Evolutionary conservation across 148 eudicot genomes (phyloP).

Genomic region (Drosera capensis): DNA sequence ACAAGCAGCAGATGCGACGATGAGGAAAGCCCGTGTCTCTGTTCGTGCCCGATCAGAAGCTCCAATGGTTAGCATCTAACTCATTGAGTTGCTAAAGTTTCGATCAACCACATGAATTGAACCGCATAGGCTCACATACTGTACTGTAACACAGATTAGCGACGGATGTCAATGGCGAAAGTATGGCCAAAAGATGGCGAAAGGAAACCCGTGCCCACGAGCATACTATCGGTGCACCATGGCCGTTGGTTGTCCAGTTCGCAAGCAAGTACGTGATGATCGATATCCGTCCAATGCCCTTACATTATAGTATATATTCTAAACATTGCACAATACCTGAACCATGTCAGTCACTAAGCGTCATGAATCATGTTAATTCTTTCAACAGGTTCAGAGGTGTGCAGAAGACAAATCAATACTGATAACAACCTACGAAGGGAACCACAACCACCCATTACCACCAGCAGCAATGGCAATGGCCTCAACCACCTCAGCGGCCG

Average conservation of each 20-base stretch:
- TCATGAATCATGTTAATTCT: background rate
- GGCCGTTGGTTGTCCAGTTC: slow-evolving; percentile 45
- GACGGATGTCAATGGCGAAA: slow-evolving; percentile 74
- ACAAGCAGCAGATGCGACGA: slow-evolving; percentile 26
- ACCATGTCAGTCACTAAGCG: too few species aligned
- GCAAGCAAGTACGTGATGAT: slow-evolving; percentile 44
- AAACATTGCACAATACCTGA: too few species aligned
- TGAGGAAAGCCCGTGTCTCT: slow-evolving; percentile 37
- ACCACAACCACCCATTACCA: slow-evolving; percentile 31
- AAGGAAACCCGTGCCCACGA: slow-evolving; percentile 57
- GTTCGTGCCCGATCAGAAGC: slow-evolving; percentile 48
- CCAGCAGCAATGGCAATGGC: slow-evolving; percentile 26
- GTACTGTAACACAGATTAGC: slow-evolving; percentile 18
- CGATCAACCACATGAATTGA: too few species aligned
- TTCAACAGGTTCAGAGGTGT: slow-evolving; percentile 28
- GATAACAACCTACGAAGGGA: slow-evolving; percentile 30
- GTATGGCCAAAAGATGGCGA: slow-evolving; percentile 61
- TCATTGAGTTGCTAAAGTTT: background rate
- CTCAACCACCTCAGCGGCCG: slow-evolving; percentile 25
- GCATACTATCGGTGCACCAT: slow-evolving; percentile 64
- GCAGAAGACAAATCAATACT: slow-evolving; percentile 29
- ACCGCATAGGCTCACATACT: too few species aligned
- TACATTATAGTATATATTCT: too few species aligned
- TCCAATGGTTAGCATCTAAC: slow-evolving; percentile 23
- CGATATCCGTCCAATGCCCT: too few species aligned